Evolutionary conservation across 495 filamentous ascomycete species (phyloP), one percentile per base, ranked within the genome.

Genomic region (Clohesyomyces aquaticus): DNA sequence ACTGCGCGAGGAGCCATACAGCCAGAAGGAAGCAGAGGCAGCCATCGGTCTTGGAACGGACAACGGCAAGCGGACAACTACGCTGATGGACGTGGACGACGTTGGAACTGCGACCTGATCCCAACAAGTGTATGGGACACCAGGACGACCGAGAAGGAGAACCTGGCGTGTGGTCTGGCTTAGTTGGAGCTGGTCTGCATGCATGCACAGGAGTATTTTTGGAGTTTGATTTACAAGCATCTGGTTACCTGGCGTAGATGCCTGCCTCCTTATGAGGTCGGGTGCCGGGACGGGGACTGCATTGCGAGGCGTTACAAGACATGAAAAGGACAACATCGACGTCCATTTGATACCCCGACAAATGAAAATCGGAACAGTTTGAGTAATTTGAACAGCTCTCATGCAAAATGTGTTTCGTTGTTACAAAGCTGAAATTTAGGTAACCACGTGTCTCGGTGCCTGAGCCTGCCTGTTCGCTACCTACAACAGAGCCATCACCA

Each of bases 1-100:
- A 59, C 77, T 98, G 57, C 81, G 82, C 45, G 91, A 93, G 71
- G 88, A 90, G 67, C 88, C 92, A 35, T 93, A 94, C 76, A 85
- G 86, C 3, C 91, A 96, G 68, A 88, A 90, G 71, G 85, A 92
- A 67, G 91, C 93, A 25, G 88, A 94, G 62, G 89, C 88, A 46
- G 93, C 90, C 0, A 79, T 88, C 6, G 90, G 91, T 38, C 75
- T 92, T 35, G 73, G 78, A 35, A 84, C 83, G 22, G 87, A 89
- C 67, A 90, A 89, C 74, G 86, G 84, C 4, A 76, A 71, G 65
- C 56, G 61, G 42, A 61, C 68, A 21, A 71, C 55, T 1, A 56
- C 59, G 28, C 27, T 53, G n/a, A 63, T 67, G 59, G 64, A 67
- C 41, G 52, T 64, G 16, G 59, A 64, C 46, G 68, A 67, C 12